phyloP scores from a whole-genome alignment of 148 eudicot genomes.

The Amaranthus cruentus region DNA sequence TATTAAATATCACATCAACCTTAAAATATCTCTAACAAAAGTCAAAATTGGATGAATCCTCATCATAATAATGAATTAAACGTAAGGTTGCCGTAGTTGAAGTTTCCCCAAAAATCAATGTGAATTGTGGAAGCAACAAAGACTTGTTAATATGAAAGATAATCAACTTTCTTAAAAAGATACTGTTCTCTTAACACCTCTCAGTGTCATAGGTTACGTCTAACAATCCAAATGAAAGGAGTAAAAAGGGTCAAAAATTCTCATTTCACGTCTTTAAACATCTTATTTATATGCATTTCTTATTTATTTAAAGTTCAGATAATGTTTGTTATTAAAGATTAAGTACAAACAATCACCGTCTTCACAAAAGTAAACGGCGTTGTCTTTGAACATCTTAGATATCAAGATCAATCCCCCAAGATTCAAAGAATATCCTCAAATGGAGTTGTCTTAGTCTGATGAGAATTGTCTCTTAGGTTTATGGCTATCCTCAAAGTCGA shows the following conservation, averaged over 20 bases:
- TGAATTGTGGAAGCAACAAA: constrained; percentile 15
- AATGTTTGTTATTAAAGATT: too few relatives aligned
- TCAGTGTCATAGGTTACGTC: constrained; percentile 8
- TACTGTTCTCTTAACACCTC: constrained; percentile 17
- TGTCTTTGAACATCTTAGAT: constrained; percentile 15
- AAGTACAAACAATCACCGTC: too few relatives aligned
- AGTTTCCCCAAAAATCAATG: background rate
- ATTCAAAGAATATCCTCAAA: constrained; percentile 20
- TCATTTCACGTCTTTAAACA: constrained; percentile 9
- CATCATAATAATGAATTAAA: background rate
- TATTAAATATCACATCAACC: background rate
- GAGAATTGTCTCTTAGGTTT: constrained; percentile 19
- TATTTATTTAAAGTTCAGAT: too few relatives aligned
- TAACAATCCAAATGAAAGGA: constrained; percentile 7
- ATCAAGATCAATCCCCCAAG: constrained; percentile 5
- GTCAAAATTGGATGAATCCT: constrained; percentile 3
- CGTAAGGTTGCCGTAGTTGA: constrained; percentile 17
- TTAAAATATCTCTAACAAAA: background rate
- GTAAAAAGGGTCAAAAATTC: constrained; percentile 3
- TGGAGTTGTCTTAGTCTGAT: constrained; percentile 18
- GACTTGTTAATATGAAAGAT: background rate
- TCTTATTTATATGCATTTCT: too few relatives aligned
- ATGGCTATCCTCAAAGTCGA: constrained; percentile 20
- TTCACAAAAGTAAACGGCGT: background rate
- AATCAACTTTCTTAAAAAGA: background rate